Conservation (phyloP, 2,329 filamentous ascomycete genomes). For the Calonectria hongkongensis region DNA sequence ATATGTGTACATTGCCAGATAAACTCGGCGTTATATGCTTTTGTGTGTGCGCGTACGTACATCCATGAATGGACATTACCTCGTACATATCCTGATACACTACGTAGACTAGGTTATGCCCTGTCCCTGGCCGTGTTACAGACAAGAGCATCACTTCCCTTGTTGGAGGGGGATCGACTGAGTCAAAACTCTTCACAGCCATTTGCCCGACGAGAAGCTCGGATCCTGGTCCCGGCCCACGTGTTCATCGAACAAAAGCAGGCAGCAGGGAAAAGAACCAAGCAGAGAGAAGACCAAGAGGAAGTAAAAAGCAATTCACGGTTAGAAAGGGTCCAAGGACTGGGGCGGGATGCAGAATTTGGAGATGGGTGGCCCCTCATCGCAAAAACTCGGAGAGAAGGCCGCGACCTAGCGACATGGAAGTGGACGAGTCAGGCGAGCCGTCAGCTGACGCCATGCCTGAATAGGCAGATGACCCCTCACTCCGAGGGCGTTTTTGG, state of each 20-base stretch:
- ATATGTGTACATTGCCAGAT: background rate
- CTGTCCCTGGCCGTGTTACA: constrained; percentile 13
- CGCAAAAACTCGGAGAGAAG: constrained; percentile 35
- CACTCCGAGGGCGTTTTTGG: background rate
- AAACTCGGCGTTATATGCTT: constrained; percentile 15
- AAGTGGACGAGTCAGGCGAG: constrained; percentile 24
- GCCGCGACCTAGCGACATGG: constrained; percentile 7
- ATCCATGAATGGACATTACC: background rate
- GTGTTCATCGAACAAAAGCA: constrained; percentile 25
- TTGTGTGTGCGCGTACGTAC: background rate
- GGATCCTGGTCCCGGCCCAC: constrained; percentile 26
- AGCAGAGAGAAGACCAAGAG: background rate
- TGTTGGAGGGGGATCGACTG: background rate
- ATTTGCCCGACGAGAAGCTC: constrained; percentile 29
- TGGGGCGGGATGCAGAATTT: constrained; percentile 10
- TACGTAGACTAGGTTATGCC: background rate
- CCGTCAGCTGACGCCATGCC: constrained; percentile 21
- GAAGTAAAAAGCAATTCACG: background rate
- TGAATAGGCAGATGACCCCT: constrained; percentile 19
- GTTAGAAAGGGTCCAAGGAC: constrained; percentile 11
- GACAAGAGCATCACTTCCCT: background rate
- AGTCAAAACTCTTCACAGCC: constrained; percentile 26
- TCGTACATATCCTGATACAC: background rate
- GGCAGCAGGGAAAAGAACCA: background rate
- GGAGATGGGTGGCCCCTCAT: constrained; percentile 28